A percentile compares a stretch with the other conserved stretches of the same genome.
These are phyloP conservation scores for Stygiomarasmius scandens DNA, from an alignment of 1,284 basidiomycete species.

Conservation along the genomic window DNA sequence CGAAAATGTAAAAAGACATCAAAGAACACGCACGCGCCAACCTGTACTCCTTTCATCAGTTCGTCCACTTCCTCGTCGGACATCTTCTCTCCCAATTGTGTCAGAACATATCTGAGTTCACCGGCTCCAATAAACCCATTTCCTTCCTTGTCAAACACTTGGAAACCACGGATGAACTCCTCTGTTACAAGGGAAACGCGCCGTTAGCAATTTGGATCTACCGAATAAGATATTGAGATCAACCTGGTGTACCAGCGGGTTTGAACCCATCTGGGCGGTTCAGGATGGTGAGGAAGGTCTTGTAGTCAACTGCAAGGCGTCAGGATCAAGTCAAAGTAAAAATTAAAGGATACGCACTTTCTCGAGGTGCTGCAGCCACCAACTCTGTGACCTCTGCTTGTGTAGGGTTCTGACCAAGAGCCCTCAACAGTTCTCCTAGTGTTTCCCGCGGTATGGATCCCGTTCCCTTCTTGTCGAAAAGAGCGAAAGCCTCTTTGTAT, in stretches of 20 bases:
- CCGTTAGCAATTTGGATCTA: background rate
- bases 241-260: conserved; percentile 90
- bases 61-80: conserved; percentile 98
- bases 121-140: conserved; percentile 97
- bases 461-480: conserved; percentile 97
- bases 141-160: conserved; percentile 98
- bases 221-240: conserved; percentile 25
- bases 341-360: conserved; percentile 54
- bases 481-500: conserved; percentile 95
- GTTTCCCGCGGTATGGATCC: conserved; percentile 87
- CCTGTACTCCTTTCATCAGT: conserved; percentile 91
- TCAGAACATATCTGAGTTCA: conserved; percentile 91
- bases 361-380: conserved; percentile 70
- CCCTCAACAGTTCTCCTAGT: conserved; percentile 93
- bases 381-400: conserved; percentile 94
- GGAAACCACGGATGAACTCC: conserved; percentile 99
- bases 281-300: conserved; percentile 87
- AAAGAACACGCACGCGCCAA: conserved; percentile 72
- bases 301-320: conserved; percentile 73
- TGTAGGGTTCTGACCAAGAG: conserved; percentile 97
- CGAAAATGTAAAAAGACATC: conserved; percentile 1
- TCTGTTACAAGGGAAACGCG: conserved; percentile 51
- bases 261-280: conserved; percentile 97
- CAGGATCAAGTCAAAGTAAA: background rate
- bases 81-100: conserved; percentile 97